Conservation (phyloP, 495 filamentous ascomycete species). For the Neurospora sp. region DNA sequence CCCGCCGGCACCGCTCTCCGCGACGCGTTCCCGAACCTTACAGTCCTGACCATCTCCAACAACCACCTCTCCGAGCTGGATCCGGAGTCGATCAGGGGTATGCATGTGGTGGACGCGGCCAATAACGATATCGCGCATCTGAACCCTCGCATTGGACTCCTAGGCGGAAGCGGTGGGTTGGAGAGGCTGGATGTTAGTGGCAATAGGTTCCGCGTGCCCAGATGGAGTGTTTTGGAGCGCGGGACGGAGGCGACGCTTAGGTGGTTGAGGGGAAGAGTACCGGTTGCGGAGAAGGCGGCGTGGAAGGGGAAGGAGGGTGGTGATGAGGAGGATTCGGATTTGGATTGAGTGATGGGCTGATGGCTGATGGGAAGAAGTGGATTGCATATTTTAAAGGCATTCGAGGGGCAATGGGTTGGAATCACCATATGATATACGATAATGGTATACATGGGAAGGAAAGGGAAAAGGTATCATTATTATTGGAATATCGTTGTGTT, state of each 20-base stretch:
- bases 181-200: slow-evolving; percentile 56
- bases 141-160: slow-evolving; percentile 66
- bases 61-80: slow-evolving; percentile 65
- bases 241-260: slow-evolving; percentile 79
- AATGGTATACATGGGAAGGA: neutral
- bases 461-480: neutral
- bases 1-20: slow-evolving; percentile 42
- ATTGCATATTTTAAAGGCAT: neutral
- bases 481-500: neutral
- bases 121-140: slow-evolving; percentile 75
- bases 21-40: slow-evolving; percentile 54
- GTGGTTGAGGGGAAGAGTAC: slow-evolving; percentile 73
- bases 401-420: neutral
- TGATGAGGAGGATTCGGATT: slow-evolving; percentile 23
- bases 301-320: slow-evolving; percentile 32
- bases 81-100: slow-evolving; percentile 62
- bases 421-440: neutral
- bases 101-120: slow-evolving; percentile 65
- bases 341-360: slow-evolving; percentile 14
- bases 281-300: slow-evolving; percentile 48
- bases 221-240: slow-evolving; percentile 74
- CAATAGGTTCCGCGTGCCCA: slow-evolving; percentile 79
- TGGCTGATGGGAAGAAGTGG: neutral
- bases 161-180: slow-evolving; percentile 48
- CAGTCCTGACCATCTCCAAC: slow-evolving; percentile 58